Conservation (phyloP, 164 flowering plant species). For the Warburgia ugandensis region DNA sequence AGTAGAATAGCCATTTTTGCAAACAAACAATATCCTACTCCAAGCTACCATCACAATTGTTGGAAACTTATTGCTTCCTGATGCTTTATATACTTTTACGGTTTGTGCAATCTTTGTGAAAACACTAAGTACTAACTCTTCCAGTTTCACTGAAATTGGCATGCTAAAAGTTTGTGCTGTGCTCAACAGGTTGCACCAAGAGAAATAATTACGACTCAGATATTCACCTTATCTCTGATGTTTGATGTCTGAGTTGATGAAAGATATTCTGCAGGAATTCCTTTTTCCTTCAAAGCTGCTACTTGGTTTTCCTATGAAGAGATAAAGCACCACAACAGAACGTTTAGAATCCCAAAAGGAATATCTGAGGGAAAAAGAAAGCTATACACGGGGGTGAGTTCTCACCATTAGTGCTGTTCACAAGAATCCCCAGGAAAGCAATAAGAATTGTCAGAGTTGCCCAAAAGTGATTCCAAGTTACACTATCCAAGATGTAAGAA, state of each 20-base stretch:
- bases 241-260: slow-evolving; percentile 59
- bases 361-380: not conserved
- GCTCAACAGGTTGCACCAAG: too few species aligned
- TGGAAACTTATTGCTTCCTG: too few species aligned
- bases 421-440: slow-evolving; percentile 9
- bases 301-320: slow-evolving; percentile 85
- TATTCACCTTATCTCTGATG: slow-evolving; percentile 58
- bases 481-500: slow-evolving; percentile 8
- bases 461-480: slow-evolving; percentile 15
- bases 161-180: too few species aligned
- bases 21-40: too few species aligned
- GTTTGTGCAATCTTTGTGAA: too few species aligned
- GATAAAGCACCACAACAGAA: not conserved
- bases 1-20: too few species aligned
- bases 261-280: slow-evolving; percentile 81
- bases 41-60: too few species aligned
- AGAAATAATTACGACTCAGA: not conserved
- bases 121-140: too few species aligned
- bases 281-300: slow-evolving; percentile 65
- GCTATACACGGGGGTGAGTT: not conserved
- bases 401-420: slow-evolving; percentile 81
- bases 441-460: slow-evolving; percentile 17
- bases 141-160: too few species aligned
- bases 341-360: slow-evolving; percentile 3
- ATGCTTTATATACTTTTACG: too few species aligned